Conservation (phyloP, 345 rosid genomes). For the Heritiera fomes region DNA sequence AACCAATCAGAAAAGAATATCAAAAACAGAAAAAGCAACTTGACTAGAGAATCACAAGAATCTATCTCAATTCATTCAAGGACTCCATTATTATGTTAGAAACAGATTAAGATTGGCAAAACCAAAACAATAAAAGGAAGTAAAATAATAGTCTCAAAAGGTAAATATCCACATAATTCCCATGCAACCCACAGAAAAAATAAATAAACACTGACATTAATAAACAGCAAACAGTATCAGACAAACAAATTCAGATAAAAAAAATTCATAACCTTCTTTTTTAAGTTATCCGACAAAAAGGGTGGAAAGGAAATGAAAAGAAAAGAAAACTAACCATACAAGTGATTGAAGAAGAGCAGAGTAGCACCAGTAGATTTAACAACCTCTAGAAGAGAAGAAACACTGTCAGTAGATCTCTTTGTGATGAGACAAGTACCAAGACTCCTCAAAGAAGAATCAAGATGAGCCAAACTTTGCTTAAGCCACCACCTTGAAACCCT, state of each 20-base stretch:
- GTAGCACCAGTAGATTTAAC: conserved; percentile 89
- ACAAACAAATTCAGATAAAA: not conserved
- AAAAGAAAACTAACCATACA: conserved; percentile 72
- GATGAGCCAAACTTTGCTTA: conserved; percentile 87
- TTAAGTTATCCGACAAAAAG: not conserved
- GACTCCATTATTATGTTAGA: not conserved
- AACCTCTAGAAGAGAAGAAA: conserved; percentile 79
- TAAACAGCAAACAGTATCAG: not conserved
- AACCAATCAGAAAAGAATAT: not conserved
- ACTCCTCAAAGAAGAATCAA: conserved; percentile 83
- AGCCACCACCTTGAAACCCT: conserved; percentile 99
- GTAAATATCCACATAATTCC: conserved; percentile 14
- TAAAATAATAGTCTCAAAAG: conserved; percentile 19
- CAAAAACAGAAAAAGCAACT: not conserved
- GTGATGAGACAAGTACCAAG: conserved; percentile 83
- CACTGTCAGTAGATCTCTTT: conserved; percentile 83
- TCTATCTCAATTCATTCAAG: not conserved
- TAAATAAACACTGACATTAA: not conserved
- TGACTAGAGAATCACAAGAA: conserved; percentile 9
- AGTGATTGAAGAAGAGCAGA: conserved; percentile 93
- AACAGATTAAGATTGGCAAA: conserved; percentile 1
- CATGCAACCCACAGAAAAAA: conserved; percentile 11
- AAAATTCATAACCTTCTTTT: not conserved
- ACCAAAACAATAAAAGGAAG: not conserved
- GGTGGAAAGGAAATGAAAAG: conserved; percentile 20